Evolutionary conservation across 768 basidiomycete species (phyloP).

Genomic region (Pleurotus tuber-regium): DNA sequence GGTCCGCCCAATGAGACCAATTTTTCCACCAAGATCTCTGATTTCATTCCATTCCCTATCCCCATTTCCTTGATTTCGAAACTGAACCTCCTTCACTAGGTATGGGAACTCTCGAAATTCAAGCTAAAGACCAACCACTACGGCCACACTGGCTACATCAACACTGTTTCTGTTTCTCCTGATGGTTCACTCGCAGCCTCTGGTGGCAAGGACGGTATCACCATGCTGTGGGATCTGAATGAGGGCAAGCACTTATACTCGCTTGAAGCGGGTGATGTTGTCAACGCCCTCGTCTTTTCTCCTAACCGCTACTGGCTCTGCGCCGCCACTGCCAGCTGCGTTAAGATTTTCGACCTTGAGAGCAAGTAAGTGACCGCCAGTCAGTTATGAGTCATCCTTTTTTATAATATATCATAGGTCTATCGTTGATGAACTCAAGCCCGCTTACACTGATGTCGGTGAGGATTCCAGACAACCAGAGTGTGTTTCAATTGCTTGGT

Average conservation of each 20-base stretch:
- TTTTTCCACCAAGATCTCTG: conserved; percentile 80
- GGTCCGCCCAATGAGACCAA: conserved; percentile 63
- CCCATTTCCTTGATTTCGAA: conserved; percentile 9
- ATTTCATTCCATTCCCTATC: conserved; percentile 24
- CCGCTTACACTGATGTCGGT: conserved; percentile 80
- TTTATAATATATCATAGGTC: conserved; percentile 48
- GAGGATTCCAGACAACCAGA: conserved; percentile 78
- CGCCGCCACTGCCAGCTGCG: conserved; percentile 93
- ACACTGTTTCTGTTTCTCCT: conserved; percentile 96
- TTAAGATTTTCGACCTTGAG: conserved; percentile 99
- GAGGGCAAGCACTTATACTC: conserved; percentile 99
- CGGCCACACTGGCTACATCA: conserved; percentile 99
- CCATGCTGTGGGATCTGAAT: conserved; percentile 99
- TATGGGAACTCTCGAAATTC: conserved; percentile 99
- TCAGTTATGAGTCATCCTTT: background rate
- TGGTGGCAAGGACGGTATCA: conserved; percentile 99
- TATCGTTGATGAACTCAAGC: conserved; percentile 98
- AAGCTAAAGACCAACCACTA: conserved; percentile 99
- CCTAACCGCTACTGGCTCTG: conserved; percentile 99
- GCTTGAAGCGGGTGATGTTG: conserved; percentile 95
- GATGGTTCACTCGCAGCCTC: conserved; percentile 99
- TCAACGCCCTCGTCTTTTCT: conserved; percentile 99
- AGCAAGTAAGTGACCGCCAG: conserved; percentile 73
- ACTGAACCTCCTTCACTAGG: conserved; percentile 52
- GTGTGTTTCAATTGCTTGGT: conserved; percentile 98